These are phyloP conservation scores for Mycena chlorophos DNA, from an alignment of 768 basidiomycete genomes.

Conservation along the genomic window DNA sequence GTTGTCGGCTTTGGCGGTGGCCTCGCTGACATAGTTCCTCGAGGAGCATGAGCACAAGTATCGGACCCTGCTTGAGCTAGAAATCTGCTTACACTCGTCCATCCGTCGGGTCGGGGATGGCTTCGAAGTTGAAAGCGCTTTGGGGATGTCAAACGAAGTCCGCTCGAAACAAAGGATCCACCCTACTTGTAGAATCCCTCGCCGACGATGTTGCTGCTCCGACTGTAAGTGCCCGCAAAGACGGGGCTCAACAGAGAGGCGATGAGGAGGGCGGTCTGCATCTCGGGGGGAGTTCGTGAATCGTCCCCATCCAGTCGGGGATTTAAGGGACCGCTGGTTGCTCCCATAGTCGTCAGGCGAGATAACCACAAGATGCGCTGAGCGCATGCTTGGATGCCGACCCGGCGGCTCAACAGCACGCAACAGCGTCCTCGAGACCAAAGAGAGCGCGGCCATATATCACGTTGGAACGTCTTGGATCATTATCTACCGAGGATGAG, in stretches of 20 bases:
- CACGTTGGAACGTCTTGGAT: no score
- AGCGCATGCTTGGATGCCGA: no score
- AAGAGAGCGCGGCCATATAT: no score
- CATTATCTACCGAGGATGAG: no score
- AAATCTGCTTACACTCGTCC: slow-evolving; percentile 54
- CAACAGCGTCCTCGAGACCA: no score
- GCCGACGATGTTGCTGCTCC: slow-evolving; percentile 47
- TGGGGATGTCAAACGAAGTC: no score
- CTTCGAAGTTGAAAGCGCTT: slow-evolving; percentile 49
- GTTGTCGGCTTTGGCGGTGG: slow-evolving; percentile 53
- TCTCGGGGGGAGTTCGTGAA: no score
- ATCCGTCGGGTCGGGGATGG: slow-evolving; percentile 62
- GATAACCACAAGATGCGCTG: neutral
- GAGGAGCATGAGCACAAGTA: neutral
- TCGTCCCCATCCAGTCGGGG: no score
- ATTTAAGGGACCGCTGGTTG: neutral
- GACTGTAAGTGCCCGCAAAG: slow-evolving; percentile 33
- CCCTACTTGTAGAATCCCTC: slow-evolving; percentile 52
- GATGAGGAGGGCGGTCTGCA: no score
- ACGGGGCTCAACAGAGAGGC: neutral
- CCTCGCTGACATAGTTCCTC: slow-evolving; percentile 48
- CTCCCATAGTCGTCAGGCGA: neutral
- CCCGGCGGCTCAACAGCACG: no score
- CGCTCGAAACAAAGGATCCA: no score
- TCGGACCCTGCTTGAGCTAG: neutral